Evolutionary conservation across 306 rosid genomes (phyloP).

Genomic region (Inga leiocalycina): DNA sequence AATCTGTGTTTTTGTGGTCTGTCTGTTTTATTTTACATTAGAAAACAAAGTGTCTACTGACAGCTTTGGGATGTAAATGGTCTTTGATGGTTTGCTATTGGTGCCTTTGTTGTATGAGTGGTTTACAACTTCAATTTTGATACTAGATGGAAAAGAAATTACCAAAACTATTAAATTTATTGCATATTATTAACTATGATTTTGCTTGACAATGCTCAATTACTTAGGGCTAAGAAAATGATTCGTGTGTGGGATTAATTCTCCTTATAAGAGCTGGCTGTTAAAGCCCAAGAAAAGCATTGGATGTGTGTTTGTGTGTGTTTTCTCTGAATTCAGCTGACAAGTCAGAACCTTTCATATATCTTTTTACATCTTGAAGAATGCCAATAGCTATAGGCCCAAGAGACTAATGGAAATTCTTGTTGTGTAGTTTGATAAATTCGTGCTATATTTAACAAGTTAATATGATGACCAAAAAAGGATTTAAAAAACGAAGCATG

Average conservation of each 20-base stretch:
- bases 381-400: not conserved
- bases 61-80: not conserved
- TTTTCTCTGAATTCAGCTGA: not conserved
- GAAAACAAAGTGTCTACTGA: not conserved
- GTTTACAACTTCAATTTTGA: not conserved
- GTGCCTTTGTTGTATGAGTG: not conserved
- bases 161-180: not conserved
- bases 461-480: not conserved
- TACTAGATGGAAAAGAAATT: constrained; percentile 13
- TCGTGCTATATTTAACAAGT: constrained; percentile 1
- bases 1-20: not conserved
- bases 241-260: not conserved
- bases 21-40: not conserved
- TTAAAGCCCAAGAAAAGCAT: not conserved
- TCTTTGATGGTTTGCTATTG: not conserved
- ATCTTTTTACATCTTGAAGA: not conserved
- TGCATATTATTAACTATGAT: not conserved
- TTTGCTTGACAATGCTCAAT: not conserved
- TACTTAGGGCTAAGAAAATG: not conserved
- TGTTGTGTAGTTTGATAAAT: not conserved
- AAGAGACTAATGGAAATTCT: not conserved
- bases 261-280: not conserved
- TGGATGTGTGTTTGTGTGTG: not conserved
- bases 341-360: not conserved
- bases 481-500: not conserved